Base-by-base conservation (phyloP, 345 rosid genomes). In the Leavenworthia alabamica region DNA sequence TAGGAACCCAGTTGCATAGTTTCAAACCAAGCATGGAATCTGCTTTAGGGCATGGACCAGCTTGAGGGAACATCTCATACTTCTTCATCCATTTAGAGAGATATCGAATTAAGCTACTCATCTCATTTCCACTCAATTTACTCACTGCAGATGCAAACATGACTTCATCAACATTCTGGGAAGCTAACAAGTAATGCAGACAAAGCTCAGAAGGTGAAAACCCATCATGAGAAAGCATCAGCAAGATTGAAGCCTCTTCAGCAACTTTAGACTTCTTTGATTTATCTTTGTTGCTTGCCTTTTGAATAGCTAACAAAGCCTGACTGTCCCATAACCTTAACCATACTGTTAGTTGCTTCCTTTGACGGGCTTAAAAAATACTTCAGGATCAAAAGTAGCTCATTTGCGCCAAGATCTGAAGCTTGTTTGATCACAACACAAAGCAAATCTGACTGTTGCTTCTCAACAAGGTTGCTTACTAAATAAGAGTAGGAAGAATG, bases 191-290 rank as follows among this genome's bases (percentile, higher is more conserved):
- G 79, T 77, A 80, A 80, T 89, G 99, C 68, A 93, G 70, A 61
- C 94, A 89, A 49, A 82, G 88, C 79, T 89, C 96, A 1, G 88
- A 58, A 31, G 64, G 60, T 6, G 80, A 73, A 76, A 89, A 92
- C 53, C 81, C 86, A 45, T 92, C 97, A 45, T 81, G 76, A 0
- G 97, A 96, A 70, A 89, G 43, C 97, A 92, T 89, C 56, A 92
- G 83, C 74, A 86, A 69, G 68, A 86, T 68, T 0, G 88, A 62
- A 68, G 97, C 97, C 56, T 85, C 89, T 72, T 76, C 85, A 9
- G 89, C 91, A 35, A 70, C 12, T 7, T 22, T 64, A 2, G 13
- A 60, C 50, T 81, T 82, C 71, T 73, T 80, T 19, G 67, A 22
- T 2, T 11, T 2, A 40, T 64, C 73, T 66, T 56, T 64, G 61